phyloP scores from a whole-genome alignment of 495 filamentous ascomycete genomes.

The Xylaria castorea region DNA sequence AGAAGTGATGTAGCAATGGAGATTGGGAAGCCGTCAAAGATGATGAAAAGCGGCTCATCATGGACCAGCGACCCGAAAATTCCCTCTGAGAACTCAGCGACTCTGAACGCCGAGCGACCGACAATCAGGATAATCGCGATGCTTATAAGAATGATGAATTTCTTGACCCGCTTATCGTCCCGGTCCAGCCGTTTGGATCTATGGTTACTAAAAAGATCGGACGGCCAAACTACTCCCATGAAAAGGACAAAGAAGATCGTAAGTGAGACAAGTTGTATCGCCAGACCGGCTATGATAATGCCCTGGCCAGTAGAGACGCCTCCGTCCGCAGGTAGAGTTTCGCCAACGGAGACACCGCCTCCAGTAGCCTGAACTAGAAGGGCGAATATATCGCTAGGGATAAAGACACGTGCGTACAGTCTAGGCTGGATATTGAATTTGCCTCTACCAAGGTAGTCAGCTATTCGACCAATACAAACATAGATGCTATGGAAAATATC shows the following conservation, averaged over 20 bases:
- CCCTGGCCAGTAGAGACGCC: conserved; percentile 20
- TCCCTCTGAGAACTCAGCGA: conserved; percentile 17
- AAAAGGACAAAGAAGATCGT: conserved; percentile 25
- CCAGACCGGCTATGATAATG: conserved; percentile 26
- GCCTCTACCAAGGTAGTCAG: conserved; percentile 27
- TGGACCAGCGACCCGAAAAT: conserved; percentile 19
- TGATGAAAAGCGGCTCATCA: conserved; percentile 19
- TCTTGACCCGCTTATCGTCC: conserved; percentile 15
- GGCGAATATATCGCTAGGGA: conserved; percentile 29
- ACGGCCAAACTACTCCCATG: conserved; percentile 15
- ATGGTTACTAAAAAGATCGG: conserved; percentile 9
- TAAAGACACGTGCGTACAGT: conserved; percentile 30
- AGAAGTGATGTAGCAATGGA: conserved; percentile 20
- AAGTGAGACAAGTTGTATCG: conserved; percentile 26
- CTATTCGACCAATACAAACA: conserved; percentile 27
- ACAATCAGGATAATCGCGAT: conserved; percentile 21
- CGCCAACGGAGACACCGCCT: conserved; percentile 24
- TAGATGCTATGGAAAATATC: conserved; percentile 23
- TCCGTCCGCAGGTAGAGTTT: conserved; percentile 5
- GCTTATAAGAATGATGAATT: conserved; percentile 5
- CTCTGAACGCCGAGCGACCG: conserved; percentile 19
- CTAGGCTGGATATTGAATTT: conserved; percentile 28
- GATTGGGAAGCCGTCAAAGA: conserved; percentile 25
- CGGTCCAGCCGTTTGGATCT: neutral
- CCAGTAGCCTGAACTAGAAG: conserved; percentile 26